Base-by-base conservation (phyloP, 1,139 yeast genomes). In the Candida gigantensis region DNA sequence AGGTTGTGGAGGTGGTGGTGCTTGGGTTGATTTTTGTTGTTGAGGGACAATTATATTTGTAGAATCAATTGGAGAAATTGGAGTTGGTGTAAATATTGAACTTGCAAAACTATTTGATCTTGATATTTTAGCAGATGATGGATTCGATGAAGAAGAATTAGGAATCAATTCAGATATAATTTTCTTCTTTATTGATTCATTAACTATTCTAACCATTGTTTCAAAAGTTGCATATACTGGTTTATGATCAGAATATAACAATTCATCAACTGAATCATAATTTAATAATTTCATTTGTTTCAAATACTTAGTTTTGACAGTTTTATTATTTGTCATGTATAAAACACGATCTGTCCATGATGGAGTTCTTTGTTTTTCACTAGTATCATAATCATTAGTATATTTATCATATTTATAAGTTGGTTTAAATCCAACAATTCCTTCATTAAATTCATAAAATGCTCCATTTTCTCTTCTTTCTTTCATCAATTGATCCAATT, bases 291-390 rank as follows among this genome's bases (percentile, higher is more conserved):
- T 58, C 18, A 84, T 52, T 4, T 60, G 57, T n/a, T 65, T 64
- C 7, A 18, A 18, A 18, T 6, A 18, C 7, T 18, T 18, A n/a
- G n/a, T 18, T 18, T 18, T 18, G 19, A 18, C n/a, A 25, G 85
- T 82, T 30, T 75, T 70, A 13, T 45, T 51, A 3, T 44, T 41
- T 36, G 62, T 54, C 43, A 53, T 44, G 53, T 73, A 85, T 36
- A 89, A 71, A 30, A 88, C 79, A 56, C 99, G 68, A 63, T 92
- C 98, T 0, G 97, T 92, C 97, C 97, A 92, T 0, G 97, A 89
- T 2, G 98, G 98, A 17, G 85, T 84, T 47, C 98, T 74, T 56
- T 83, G 84, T 57, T 92, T 92, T 49, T 92, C 98, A 11, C 95
- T 84, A 0, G 95, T 77, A 58, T 92, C 98, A 57, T 89, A 92